Conservation (phyloP, 257 asterid species). For the Echites panduratus region DNA sequence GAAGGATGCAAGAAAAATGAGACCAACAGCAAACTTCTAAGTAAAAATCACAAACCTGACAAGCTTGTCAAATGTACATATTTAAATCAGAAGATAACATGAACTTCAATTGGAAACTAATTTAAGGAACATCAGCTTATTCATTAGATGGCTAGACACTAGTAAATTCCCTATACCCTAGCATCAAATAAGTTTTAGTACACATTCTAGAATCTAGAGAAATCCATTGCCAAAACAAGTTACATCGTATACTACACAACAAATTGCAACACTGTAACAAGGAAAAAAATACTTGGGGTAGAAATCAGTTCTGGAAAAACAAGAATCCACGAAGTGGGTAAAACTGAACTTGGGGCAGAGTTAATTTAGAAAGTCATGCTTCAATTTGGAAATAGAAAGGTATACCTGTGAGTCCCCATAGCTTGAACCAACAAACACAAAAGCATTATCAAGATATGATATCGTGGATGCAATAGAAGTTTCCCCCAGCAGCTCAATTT, state of each 20-base stretch:
- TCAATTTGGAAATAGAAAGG: not conserved
- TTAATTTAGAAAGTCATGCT: not conserved
- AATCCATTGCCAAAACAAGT: not conserved
- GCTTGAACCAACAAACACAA: slow-evolving; percentile 86
- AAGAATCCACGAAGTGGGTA: not conserved
- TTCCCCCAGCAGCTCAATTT: slow-evolving; percentile 84
- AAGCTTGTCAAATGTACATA: not conserved
- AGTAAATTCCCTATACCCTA: not conserved
- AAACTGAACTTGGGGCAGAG: not conserved
- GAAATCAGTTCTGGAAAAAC: not conserved
- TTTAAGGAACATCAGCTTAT: not conserved
- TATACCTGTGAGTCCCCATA: slow-evolving; percentile 89
- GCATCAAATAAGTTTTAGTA: not conserved
- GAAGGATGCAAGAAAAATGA: not conserved
- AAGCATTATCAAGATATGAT: slow-evolving; percentile 84
- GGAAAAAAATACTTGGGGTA: not conserved
- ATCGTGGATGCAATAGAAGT: slow-evolving; percentile 86
- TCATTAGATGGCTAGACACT: not conserved
- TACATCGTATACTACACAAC: not conserved
- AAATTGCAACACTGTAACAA: not conserved
- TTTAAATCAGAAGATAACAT: not conserved
- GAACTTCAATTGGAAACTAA: slow-evolving; percentile 3
- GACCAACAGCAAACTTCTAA: not conserved
- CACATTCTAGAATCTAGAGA: not conserved
- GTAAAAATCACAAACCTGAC: not conserved